A percentile compares a stretch with the other conserved stretches of the same genome.
These are phyloP conservation scores for Ustilago hordei DNA, from an alignment of 1,284 basidiomycete genomes.

Conservation along the genomic window DNA sequence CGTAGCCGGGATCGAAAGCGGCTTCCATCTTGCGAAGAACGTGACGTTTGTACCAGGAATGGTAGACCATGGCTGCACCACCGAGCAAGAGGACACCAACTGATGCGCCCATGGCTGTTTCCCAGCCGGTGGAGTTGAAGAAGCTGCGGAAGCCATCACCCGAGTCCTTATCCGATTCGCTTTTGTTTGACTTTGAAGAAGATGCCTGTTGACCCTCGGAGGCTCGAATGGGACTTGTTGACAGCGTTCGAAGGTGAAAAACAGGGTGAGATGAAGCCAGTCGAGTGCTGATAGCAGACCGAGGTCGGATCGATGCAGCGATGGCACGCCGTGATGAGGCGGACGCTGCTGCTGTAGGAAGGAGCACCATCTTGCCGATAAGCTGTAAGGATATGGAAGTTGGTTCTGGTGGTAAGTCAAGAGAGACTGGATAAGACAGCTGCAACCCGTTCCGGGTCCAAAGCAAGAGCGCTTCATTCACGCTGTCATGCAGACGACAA, in stretches of 20 bases:
- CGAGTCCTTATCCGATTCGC: conserved; percentile 28
- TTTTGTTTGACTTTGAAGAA: conserved; percentile 11
- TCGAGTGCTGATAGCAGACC: not conserved
- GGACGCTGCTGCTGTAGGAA: conserved; percentile 16
- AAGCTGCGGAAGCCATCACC: conserved; percentile 42
- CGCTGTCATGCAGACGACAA: conserved; percentile 2
- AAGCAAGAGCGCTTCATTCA: conserved; percentile 2
- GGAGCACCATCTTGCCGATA: conserved; percentile 16
- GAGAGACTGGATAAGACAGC: not conserved
- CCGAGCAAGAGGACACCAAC: conserved; percentile 62
- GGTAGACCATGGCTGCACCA: conserved; percentile 61
- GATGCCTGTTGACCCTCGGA: conserved; percentile 15
- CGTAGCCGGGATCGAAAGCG: conserved; percentile 64
- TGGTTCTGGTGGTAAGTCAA: not conserved
- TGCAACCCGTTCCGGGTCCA: not conserved
- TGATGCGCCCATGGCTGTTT: conserved; percentile 65
- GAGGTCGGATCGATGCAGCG: conserved; percentile 1
- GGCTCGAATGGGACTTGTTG: conserved; percentile 9
- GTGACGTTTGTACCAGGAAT: conserved; percentile 61
- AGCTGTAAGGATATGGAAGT: not conserved
- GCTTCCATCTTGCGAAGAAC: conserved; percentile 64
- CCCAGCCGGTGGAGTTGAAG: conserved; percentile 64
- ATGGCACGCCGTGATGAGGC: conserved; percentile 22
- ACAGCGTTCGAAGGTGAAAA: conserved; percentile 1
- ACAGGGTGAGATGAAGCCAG: not conserved